Percentiles rank a stretch among this genome's conserved stretches.
phyloP scores from a whole-genome alignment of 192 early-diverging fungal genomes.

The Mortierella alpina region DNA sequence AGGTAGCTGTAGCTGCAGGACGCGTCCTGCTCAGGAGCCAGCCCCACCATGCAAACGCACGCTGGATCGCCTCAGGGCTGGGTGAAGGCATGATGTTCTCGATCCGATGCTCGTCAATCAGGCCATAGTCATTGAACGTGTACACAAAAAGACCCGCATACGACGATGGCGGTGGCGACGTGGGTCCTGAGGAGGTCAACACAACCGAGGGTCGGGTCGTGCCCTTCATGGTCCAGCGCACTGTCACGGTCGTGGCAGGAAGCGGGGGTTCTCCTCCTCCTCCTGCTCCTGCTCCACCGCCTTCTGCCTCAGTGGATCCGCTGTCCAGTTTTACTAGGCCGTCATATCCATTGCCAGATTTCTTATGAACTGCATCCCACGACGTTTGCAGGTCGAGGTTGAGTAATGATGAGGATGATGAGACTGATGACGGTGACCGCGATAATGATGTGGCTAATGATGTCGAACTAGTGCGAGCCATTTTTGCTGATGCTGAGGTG shows the following conservation, averaged over 20 bases:
- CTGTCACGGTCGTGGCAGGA: slow-evolving; percentile 48
- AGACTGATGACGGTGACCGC: background rate
- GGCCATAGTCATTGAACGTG: slow-evolving; percentile 52
- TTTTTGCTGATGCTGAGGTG: background rate
- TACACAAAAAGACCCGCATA: slow-evolving; percentile 63
- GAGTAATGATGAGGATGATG: background rate
- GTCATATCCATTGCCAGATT: too few species aligned
- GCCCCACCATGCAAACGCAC: slow-evolving; percentile 52
- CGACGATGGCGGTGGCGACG: slow-evolving; percentile 38
- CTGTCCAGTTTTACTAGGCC: background rate
- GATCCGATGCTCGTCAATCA: slow-evolving; percentile 61
- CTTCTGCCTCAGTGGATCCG: too few species aligned
- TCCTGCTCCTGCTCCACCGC: background rate
- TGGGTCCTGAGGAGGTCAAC: slow-evolving; percentile 28
- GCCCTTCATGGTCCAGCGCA: slow-evolving; percentile 61
- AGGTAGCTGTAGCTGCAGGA: slow-evolving; percentile 27
- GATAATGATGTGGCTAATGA: background rate
- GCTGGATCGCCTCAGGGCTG: slow-evolving; percentile 55
- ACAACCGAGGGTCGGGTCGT: slow-evolving; percentile 54
- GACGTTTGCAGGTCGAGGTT: too few species aligned
- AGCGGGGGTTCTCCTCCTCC: slow-evolving; percentile 1
- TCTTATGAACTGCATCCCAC: too few species aligned
- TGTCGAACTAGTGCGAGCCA: background rate
- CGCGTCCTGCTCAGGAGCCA: slow-evolving; percentile 41
- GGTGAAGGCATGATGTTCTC: slow-evolving; percentile 63